These are phyloP conservation scores for Neurospora sp. DNA, from an alignment of 2,329 filamentous ascomycete genomes.

Conservation along the genomic window DNA sequence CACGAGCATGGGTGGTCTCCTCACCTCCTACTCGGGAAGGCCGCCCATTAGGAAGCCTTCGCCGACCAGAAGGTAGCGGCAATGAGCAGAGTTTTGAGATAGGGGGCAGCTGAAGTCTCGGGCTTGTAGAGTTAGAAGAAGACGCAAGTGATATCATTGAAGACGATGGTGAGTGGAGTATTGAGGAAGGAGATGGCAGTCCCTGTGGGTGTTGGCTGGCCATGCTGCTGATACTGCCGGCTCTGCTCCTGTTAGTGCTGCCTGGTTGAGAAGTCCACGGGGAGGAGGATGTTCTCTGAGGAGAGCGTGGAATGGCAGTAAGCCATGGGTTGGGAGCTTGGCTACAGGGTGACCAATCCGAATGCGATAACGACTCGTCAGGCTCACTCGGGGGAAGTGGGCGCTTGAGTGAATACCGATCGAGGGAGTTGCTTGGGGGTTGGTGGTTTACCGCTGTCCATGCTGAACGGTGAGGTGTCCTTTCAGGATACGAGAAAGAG, in stretches of 20 bases:
- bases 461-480: slow-evolving; percentile 8
- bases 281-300: neutral
- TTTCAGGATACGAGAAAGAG: neutral
- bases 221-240: neutral
- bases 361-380: neutral
- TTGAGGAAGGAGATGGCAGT: neutral
- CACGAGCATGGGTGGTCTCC: neutral
- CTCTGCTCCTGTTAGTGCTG: neutral
- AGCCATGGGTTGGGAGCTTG: slow-evolving; percentile 11
- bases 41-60: neutral
- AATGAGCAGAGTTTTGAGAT: neutral
- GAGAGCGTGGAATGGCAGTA: slow-evolving; percentile 11
- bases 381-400: neutral
- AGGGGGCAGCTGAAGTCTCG: neutral
- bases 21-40: neutral
- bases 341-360: neutral
- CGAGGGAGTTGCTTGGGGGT: neutral
- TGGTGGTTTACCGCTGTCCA: slow-evolving; percentile 22
- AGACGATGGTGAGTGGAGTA: neutral
- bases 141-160: neutral
- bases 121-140: neutral
- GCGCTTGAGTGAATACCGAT: neutral
- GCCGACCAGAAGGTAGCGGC: neutral
- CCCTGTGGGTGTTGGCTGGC: neutral
- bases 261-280: neutral